These are phyloP conservation scores for Trichoderma endophyticum DNA, from an alignment of 2,329 filamentous ascomycete genomes.

Conservation along the genomic window DNA sequence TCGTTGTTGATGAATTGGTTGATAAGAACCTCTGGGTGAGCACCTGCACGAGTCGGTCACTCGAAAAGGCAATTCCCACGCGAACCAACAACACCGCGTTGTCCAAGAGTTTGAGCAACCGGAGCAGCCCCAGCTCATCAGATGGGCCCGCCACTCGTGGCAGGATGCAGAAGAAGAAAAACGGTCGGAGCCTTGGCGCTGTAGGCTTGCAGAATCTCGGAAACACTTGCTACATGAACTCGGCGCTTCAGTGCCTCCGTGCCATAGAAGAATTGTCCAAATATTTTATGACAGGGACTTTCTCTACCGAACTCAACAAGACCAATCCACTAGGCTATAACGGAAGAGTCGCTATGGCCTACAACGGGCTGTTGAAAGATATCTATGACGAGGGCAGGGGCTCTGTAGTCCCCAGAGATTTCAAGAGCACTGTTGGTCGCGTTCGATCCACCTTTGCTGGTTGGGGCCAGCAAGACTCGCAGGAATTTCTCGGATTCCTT, in stretches of 20 bases:
- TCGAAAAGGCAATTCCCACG: slow-evolving; percentile 37
- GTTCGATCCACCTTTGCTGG: slow-evolving; percentile 85
- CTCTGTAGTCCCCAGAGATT: slow-evolving; percentile 74
- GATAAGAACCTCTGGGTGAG: slow-evolving; percentile 56
- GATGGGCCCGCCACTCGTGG: slow-evolving; percentile 66
- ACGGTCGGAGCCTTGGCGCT: slow-evolving; percentile 68
- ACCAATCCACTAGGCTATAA: slow-evolving; percentile 82
- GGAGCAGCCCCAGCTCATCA: slow-evolving; percentile 61
- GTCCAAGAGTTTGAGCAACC: slow-evolving; percentile 43
- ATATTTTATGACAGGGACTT: slow-evolving; percentile 77
- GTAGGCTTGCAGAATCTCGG: slow-evolving; percentile 87
- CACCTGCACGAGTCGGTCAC: slow-evolving; percentile 39
- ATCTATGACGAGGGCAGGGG: slow-evolving; percentile 70
- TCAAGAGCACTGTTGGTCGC: slow-evolving; percentile 78
- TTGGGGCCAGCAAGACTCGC: slow-evolving; percentile 94
- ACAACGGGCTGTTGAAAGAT: slow-evolving; percentile 69
- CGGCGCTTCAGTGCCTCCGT: slow-evolving; percentile 88
- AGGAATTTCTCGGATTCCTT: slow-evolving; percentile 93
- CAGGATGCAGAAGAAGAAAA: slow-evolving; percentile 64
- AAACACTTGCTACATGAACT: slow-evolving; percentile 99
- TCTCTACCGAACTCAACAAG: slow-evolving; percentile 77
- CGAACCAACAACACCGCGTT: slow-evolving; percentile 26
- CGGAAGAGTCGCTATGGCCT: slow-evolving; percentile 82
- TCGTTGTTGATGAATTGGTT: slow-evolving; percentile 81
- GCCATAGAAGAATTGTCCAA: slow-evolving; percentile 90